A percentile compares a stretch with the other conserved stretches of the same genome.
These are phyloP conservation scores for Pachysandra terminalis DNA, from an alignment of 164 flowering plant species.

Conservation along the genomic window DNA sequence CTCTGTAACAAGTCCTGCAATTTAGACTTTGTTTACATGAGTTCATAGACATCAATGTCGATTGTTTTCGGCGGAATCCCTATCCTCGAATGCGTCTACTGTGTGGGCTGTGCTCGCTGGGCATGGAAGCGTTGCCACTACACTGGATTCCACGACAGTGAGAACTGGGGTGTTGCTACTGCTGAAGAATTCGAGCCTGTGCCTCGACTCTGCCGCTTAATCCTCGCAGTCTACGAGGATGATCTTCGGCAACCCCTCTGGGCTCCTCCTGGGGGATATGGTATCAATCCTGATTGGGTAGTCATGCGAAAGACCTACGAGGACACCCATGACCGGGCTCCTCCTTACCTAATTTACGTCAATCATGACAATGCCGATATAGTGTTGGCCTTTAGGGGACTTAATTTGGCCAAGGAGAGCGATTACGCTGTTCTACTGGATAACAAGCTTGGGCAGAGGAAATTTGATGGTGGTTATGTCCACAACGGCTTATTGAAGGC, in stretches of 20 bases:
- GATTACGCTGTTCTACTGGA: slow-evolving; percentile 82
- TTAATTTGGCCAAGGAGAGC: slow-evolving; percentile 76
- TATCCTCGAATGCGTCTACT: slow-evolving; percentile 61
- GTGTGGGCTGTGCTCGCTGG: slow-evolving; percentile 70
- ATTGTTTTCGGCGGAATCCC: slow-evolving; percentile 55
- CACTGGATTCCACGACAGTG: slow-evolving; percentile 75
- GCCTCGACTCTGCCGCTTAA: slow-evolving; percentile 75
- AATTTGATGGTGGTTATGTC: slow-evolving; percentile 92
- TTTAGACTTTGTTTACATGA: slow-evolving; percentile 11
- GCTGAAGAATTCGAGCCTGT: slow-evolving; percentile 87
- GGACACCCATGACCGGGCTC: slow-evolving; percentile 63
- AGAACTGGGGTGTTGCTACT: slow-evolving; percentile 83
- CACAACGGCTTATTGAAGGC: slow-evolving; percentile 96
- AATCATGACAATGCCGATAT: slow-evolving; percentile 74
- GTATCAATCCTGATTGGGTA: slow-evolving; percentile 70
- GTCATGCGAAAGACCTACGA: slow-evolving; percentile 49
- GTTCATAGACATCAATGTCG: slow-evolving; percentile 43
- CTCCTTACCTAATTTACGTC: slow-evolving; percentile 77
- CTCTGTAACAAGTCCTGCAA: not conserved
- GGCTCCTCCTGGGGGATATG: slow-evolving; percentile 90
- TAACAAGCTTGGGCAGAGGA: slow-evolving; percentile 74
- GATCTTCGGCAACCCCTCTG: slow-evolving; percentile 73
- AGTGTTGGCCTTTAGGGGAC: slow-evolving; percentile 71
- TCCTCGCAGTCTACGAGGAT: slow-evolving; percentile 80
- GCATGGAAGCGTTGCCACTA: slow-evolving; percentile 69